Conservation (phyloP, 2,329 filamentous ascomycete species). For the Xylaria sp. region DNA sequence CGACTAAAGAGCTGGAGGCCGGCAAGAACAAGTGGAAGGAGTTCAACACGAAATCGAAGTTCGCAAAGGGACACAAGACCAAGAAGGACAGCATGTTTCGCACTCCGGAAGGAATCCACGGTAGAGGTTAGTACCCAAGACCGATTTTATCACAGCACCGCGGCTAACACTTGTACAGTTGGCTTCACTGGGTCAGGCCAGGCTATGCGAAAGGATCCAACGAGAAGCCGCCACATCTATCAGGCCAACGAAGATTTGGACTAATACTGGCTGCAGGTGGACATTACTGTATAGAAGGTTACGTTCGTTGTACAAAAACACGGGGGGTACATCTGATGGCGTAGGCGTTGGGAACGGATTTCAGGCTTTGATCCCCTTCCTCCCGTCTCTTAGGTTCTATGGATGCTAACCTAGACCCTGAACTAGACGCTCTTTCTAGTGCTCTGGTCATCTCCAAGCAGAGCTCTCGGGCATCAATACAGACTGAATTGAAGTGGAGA, state of each 20-base stretch:
- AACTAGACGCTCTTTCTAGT: slow-evolving; percentile 26
- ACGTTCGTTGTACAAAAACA: slow-evolving; percentile 18
- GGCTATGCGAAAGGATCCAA: slow-evolving; percentile 90
- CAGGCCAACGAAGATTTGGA: slow-evolving; percentile 75
- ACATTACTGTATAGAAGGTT: slow-evolving; percentile 10
- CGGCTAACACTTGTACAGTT: slow-evolving; percentile 60
- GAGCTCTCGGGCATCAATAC: slow-evolving; percentile 22
- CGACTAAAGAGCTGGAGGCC: slow-evolving; percentile 86
- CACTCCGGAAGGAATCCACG: slow-evolving; percentile 83
- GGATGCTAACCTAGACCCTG: slow-evolving; percentile 38
- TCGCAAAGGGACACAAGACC: slow-evolving; percentile 56
- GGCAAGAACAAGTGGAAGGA: slow-evolving; percentile 95
- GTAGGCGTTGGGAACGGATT: slow-evolving; percentile 26
- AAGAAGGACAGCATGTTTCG: slow-evolving; percentile 98
- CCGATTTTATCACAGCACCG: neutral
- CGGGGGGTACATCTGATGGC: slow-evolving; percentile 15
- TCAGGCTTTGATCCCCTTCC: slow-evolving; percentile 39
- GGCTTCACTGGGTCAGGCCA: slow-evolving; percentile 96
- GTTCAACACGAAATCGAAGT: slow-evolving; percentile 78
- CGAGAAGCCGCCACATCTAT: slow-evolving; percentile 82
- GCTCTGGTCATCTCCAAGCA: slow-evolving; percentile 18
- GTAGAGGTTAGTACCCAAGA: slow-evolving; percentile 68
- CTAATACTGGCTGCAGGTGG: slow-evolving; percentile 46
- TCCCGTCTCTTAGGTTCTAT: slow-evolving; percentile 32
- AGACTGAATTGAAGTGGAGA: slow-evolving; percentile 19